Evolutionary conservation across 2,329 filamentous ascomycete genomes (phyloP), one percentile per base, ranked within the genome.

Genomic region (Penicillium griseofulvum): DNA sequence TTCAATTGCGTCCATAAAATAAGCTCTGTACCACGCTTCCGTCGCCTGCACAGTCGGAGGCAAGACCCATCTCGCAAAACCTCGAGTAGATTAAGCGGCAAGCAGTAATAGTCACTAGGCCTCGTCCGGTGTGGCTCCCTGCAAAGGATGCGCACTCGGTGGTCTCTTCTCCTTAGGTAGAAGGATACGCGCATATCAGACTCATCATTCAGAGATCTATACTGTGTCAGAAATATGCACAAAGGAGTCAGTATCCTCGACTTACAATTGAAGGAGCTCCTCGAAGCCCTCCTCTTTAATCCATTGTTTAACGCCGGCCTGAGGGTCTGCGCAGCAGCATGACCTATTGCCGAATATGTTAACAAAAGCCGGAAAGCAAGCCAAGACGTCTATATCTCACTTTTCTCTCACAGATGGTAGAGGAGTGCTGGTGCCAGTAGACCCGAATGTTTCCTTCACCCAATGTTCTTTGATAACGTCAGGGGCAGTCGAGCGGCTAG

Each of bases 1-100:
- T 80, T 78, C 12, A 86, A 68, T 49, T 75, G 77, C 2, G 80
- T 77, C 83, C 83, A 85, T 7, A 81, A 63, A 19, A 78, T 70
- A 36, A 80, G 72, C 28, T 74, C 69, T 12, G 66, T 74, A 28
- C 76, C 77, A 6, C 59, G 60, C 17, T 57, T 58, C 7, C 66
- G 68, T 29, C 70, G 68, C 42, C 71, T 67, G 52, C 74, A 78
- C 12, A 79, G 56, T 34, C 73, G 70, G 17, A 79, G 68, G 28
- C 69, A 72, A 14, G 74, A 70, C 1, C 69, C 74, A 5, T 67
- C 56, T 34, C 76, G 71, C 31, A 68, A 55, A 28, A 77, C 58
- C 41, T 75, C 70, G 10, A 79, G 61, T 48, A 78, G 71, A 11
- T 79, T 81, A 11, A 85, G 66, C 1, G 81, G 79, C 14, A 81